phyloP scores from a whole-genome alignment of 2,329 filamentous ascomycete species.

The Penicillium brasilianum region DNA sequence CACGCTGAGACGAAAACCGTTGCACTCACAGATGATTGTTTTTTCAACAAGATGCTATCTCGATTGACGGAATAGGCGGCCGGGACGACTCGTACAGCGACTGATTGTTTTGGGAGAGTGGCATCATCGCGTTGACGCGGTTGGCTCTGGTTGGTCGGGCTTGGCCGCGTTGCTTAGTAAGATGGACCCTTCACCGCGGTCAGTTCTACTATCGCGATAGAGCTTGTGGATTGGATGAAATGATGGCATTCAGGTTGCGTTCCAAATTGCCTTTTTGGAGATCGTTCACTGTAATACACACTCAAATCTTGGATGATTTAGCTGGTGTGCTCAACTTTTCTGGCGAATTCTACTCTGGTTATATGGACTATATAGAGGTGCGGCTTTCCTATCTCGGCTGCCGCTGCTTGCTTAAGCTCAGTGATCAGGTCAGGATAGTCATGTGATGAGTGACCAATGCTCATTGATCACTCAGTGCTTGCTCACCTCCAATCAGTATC shows the following conservation, averaged over 20 bases:
- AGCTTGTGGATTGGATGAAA: neutral
- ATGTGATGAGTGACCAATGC: no score
- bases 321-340: no score
- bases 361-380: no score
- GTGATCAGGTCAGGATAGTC: no score
- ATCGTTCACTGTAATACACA: no score
- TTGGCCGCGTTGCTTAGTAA: slow-evolving; percentile 23
- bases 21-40: slow-evolving; percentile 5
- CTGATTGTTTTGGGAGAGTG: slow-evolving; percentile 29
- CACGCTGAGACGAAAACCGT: neutral
- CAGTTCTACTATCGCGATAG: slow-evolving; percentile 1
- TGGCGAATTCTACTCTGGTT: no score
- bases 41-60: neutral
- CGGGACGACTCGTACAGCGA: slow-evolving; percentile 1
- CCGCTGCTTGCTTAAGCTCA: no score
- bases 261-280: no score
- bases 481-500: no score
- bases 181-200: neutral
- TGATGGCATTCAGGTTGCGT: neutral
- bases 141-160: slow-evolving; percentile 21
- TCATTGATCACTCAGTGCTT: no score
- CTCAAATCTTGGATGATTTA: no score
- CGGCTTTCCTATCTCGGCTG: no score
- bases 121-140: slow-evolving; percentile 26
- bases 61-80: neutral